Percentiles rank a stretch among this genome's conserved stretches.
phyloP scores from a whole-genome alignment of 2,329 filamentous ascomycete species.

The Neoarthrinium moseri region DNA sequence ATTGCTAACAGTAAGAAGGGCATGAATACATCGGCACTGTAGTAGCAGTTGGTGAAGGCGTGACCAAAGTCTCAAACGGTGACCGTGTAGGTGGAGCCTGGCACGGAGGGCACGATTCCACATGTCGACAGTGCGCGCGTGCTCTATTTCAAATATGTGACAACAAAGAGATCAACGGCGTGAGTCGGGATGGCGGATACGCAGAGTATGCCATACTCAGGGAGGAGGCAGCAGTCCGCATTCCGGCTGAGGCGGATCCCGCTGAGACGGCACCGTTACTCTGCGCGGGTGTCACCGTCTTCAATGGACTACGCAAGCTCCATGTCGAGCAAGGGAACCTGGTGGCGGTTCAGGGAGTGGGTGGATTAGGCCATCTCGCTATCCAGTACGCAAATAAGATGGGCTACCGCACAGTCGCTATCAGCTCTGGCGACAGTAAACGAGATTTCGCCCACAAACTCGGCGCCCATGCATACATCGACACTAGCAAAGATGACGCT shows the following conservation, averaged over 20 bases:
- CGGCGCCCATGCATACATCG: conserved; percentile 56
- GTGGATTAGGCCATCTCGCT: conserved; percentile 65
- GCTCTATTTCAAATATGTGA: conserved; percentile 53
- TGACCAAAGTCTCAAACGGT: conserved; percentile 54
- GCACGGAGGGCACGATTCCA: conserved; percentile 49
- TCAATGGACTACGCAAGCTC: conserved; percentile 37
- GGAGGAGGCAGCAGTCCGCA: conserved; percentile 47
- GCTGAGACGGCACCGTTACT: conserved; percentile 46
- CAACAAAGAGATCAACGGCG: conserved; percentile 54
- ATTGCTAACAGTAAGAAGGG: too few species aligned
- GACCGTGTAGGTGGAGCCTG: conserved; percentile 51
- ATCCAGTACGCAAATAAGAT: conserved; percentile 65
- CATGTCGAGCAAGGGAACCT: conserved; percentile 31
- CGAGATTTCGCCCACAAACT: conserved; percentile 51
- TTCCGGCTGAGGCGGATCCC: conserved; percentile 40
- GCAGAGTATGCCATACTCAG: conserved; percentile 54
- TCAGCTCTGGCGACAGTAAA: conserved; percentile 48
- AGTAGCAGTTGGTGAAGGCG: conserved; percentile 48
- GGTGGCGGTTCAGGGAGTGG: conserved; percentile 54
- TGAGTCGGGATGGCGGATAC: conserved; percentile 54
- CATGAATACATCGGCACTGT: conserved; percentile 63
- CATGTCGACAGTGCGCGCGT: neutral
- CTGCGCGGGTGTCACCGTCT: conserved; percentile 49
- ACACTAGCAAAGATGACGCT: conserved; percentile 13
- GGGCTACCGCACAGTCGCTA: conserved; percentile 61